Percentiles rank a stretch among this genome's conserved stretches.
Evolutionary conservation across 2,329 filamentous ascomycete species (phyloP).

Genomic region (Fusarium sp.): DNA sequence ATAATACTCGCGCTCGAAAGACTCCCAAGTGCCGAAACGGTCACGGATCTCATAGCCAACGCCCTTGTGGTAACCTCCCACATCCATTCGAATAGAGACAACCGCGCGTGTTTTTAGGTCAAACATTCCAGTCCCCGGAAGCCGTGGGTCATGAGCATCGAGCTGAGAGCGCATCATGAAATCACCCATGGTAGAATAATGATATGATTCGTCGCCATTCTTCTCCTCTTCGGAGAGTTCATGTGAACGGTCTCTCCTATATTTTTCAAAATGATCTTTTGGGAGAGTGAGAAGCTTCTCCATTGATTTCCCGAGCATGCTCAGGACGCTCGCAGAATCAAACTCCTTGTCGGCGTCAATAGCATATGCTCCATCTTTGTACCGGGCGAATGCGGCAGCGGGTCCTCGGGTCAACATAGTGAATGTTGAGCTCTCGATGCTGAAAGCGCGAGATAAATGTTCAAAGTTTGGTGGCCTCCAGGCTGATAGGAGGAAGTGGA

Average conservation of each 20-base stretch:
- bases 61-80: constrained; percentile 77
- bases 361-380: constrained; percentile 87
- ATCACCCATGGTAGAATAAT: constrained; percentile 88
- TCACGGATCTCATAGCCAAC: constrained; percentile 87
- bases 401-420: constrained; percentile 80
- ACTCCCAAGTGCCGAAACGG: constrained; percentile 84
- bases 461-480: constrained; percentile 80
- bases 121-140: constrained; percentile 94
- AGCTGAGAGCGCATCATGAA: constrained; percentile 96
- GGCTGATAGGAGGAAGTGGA: constrained; percentile 89
- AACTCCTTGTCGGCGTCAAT: constrained; percentile 97
- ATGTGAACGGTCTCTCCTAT: constrained; percentile 76
- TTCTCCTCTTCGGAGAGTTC: constrained; percentile 79
- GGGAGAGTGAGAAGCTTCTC: constrained; percentile 92
- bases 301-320: constrained; percentile 94
- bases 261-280: constrained; percentile 87
- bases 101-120: constrained; percentile 97
- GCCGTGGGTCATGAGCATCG: constrained; percentile 85
- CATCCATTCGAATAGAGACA: constrained; percentile 90
- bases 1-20: constrained; percentile 94
- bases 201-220: constrained; percentile 80
- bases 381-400: constrained; percentile 83
- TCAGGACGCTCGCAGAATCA: constrained; percentile 86
- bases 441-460: constrained; percentile 77
- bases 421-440: constrained; percentile 72